phyloP scores from a whole-genome alignment of 768 basidiomycete species.

The Russula earlei region DNA sequence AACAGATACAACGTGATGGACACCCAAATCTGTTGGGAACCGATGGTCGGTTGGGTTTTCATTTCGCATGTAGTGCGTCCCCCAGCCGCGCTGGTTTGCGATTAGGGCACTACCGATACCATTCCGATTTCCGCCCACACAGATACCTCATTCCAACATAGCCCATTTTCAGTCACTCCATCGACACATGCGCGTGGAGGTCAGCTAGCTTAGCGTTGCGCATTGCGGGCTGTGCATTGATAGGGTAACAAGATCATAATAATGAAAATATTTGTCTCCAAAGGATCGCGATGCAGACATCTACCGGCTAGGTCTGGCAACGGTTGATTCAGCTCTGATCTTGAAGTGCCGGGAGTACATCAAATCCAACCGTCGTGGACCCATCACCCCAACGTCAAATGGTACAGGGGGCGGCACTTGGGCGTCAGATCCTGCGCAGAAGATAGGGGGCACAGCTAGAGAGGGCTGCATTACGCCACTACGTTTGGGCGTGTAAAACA shows the following conservation, averaged over 20 bases:
- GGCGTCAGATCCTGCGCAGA: background rate
- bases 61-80: background rate
- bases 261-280: background rate
- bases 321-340: background rate
- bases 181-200: background rate
- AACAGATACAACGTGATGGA: constrained; percentile 1
- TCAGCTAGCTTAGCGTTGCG: background rate
- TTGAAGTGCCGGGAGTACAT: background rate
- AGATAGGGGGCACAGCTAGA: constrained; percentile 3
- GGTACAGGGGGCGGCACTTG: background rate
- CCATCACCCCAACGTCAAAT: too few relatives aligned
- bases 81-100: background rate
- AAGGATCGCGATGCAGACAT: background rate
- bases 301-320: background rate
- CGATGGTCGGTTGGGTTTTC: background rate
- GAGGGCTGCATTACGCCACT: background rate
- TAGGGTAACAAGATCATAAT: background rate
- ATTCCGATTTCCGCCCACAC: background rate
- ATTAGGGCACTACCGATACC: background rate
- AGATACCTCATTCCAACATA: background rate
- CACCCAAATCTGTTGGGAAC: background rate
- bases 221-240: background rate
- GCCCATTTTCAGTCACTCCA: background rate
- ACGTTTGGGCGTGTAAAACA: background rate
- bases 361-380: too few relatives aligned